A percentile compares a stretch with the other conserved stretches of the same genome.
Evolutionary conservation across 202 grass and related monocot species (phyloP).

Genomic region (Eragrostis tef): DNA sequence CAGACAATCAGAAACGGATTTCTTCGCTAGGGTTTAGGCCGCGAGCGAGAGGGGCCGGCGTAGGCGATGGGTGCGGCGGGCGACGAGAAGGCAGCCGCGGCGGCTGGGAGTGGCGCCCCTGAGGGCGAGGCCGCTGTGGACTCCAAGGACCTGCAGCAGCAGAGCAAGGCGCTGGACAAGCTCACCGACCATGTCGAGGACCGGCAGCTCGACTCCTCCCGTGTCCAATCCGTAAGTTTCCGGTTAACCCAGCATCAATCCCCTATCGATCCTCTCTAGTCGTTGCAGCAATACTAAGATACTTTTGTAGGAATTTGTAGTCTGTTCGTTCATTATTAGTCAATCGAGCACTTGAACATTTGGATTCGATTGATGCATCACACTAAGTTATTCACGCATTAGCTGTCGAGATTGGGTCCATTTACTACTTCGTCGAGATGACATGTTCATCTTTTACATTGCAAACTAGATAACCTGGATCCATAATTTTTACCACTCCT

Average conservation of each 20-base stretch:
- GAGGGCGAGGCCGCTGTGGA: constrained; percentile 45
- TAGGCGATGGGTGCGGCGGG: constrained; percentile 51
- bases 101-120: constrained; percentile 6
- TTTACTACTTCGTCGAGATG: background rate
- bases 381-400: background rate
- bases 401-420: background rate
- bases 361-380: constrained; percentile 19
- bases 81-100: constrained; percentile 52
- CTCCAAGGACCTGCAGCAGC: constrained; percentile 95
- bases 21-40: constrained; percentile 57
- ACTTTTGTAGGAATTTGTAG: background rate
- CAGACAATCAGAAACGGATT: background rate
- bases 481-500: background rate
- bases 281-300: background rate
- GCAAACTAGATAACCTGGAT: background rate
- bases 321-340: background rate
- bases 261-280: background rate
- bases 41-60: background rate
- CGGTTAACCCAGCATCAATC: background rate
- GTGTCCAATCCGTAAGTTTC: constrained; percentile 71
- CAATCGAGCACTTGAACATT: background rate
- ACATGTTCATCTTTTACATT: background rate
- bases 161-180: constrained; percentile 99
- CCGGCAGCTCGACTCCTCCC: constrained; percentile 95
- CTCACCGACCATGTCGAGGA: constrained; percentile 97